Base-by-base conservation (phyloP, 2,329 filamentous ascomycete genomes). In the Colletotrichum chlorophyti region DNA sequence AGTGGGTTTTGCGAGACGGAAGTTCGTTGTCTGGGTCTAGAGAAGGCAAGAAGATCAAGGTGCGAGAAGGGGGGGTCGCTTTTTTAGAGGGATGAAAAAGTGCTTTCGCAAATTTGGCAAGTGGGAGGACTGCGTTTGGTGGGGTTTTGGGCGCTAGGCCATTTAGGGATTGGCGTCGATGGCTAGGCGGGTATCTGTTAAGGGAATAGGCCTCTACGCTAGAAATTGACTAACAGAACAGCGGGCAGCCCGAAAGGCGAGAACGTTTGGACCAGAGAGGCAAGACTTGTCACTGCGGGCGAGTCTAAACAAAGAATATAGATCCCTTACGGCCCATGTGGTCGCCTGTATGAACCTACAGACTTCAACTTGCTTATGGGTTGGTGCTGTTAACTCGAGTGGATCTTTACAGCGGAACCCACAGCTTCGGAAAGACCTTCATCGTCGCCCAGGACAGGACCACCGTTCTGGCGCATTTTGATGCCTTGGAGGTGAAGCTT, bases 1-100 rank as follows among this genome's bases (percentile, higher is more conserved):
- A 66, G 65, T 41, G 66, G 68, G 65, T 65, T 68, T 63, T 65
- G 55, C 54, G 54, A 53, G 35, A 57, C 57, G 57, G 50, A 60
- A 40, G 32, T 57, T 57, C 45, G 57, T 46, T 57, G 57, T 45
- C 57, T 60, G 51, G 52, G 52, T 59, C 57, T 60, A 32, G 52
- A 59, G 31, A 15, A 48, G 42, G n/a, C 41, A 45, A 29, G 17
- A 55, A 45, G 53, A 45, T 37, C 41, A n/a, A 53, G 40, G 24
- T 27, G 31, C 52, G 46, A 52, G 37, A 47, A 53, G 45, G 27
- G 53, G 43, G 57, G 53, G 52, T 53, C 53, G 53, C 41, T 60
- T 60, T 60, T 60, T 37, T 58, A 58, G 53, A 35, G 46, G 40
- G 53, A n/a, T n/a, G n/a, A n/a, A 60, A 60, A 62, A 62, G 60